Conservation (phyloP, 176 grass and related monocot species). For the Rhipidocladum racemiflorum region DNA sequence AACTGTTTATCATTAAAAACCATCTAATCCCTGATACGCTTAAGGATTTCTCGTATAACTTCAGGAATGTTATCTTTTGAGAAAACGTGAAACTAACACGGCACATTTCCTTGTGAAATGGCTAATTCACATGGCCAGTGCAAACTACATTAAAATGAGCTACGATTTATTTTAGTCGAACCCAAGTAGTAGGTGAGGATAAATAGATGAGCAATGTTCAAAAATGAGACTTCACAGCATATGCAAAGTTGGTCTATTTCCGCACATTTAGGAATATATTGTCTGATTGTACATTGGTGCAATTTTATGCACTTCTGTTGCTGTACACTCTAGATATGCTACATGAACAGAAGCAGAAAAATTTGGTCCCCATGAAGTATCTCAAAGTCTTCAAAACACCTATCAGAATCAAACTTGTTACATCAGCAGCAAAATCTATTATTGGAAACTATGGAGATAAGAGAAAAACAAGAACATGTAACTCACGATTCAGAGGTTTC, state of each 20-base stretch:
- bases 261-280: too few relatives aligned
- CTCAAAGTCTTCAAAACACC: slow-evolving; percentile 66
- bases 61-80: too few relatives aligned
- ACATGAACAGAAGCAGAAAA: slow-evolving; percentile 8
- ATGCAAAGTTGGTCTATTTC: too few relatives aligned
- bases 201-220: too few relatives aligned
- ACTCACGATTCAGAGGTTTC: slow-evolving; percentile 58
- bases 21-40: too few relatives aligned
- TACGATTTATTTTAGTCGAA: not conserved
- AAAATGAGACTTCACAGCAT: too few relatives aligned
- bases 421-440: slow-evolving; percentile 26
- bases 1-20: too few relatives aligned
- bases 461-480: not conserved
- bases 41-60: too few relatives aligned
- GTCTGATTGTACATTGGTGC: too few relatives aligned
- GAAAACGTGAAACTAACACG: not conserved
- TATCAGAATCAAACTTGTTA: slow-evolving; percentile 30
- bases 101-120: not conserved
- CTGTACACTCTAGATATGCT: not conserved
- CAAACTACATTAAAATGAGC: not conserved
- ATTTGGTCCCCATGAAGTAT: slow-evolving; percentile 54
- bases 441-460: not conserved
- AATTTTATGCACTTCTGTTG: not conserved
- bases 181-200: too few relatives aligned
- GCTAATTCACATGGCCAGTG: not conserved